phyloP scores from a whole-genome alignment of 441 rosid genomes.

The Erodium chrysanthum region DNA sequence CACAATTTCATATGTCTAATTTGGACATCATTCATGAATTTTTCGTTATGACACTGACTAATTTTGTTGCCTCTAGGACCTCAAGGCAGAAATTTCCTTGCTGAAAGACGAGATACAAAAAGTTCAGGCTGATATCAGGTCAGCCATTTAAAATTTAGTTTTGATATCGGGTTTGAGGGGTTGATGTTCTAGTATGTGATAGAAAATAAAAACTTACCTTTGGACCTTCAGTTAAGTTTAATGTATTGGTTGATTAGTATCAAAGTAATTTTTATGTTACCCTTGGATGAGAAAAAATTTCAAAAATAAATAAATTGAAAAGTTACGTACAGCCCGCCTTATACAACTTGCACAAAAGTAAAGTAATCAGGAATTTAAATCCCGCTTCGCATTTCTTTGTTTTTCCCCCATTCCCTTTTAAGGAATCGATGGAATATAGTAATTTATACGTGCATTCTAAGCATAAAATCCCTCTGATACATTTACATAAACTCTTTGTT shows the following conservation, averaged over 20 bases:
- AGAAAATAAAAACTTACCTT: no score
- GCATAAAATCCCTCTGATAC: neutral
- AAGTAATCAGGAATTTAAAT: neutral
- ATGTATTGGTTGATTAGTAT: no score
- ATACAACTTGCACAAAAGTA: neutral
- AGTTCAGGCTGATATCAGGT: slow-evolving; percentile 7
- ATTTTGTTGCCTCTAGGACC: neutral
- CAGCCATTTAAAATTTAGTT: neutral
- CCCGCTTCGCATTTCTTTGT: neutral
- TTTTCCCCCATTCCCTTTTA: neutral
- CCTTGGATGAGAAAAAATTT: neutral
- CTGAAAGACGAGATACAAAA: slow-evolving; percentile 6
- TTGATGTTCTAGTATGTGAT: no score
- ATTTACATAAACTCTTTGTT: neutral
- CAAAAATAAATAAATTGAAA: neutral
- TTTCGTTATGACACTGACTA: neutral
- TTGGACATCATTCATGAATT: neutral
- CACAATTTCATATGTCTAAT: neutral
- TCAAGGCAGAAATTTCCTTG: neutral
- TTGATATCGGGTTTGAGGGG: no score
- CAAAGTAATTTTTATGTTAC: neutral
- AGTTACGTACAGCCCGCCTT: neutral
- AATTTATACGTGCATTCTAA: neutral
- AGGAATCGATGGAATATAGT: neutral
- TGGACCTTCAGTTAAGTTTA: no score